Evolutionary conservation across 2,329 filamentous ascomycete species (phyloP).

Genomic region (Fusarium sp.): DNA sequence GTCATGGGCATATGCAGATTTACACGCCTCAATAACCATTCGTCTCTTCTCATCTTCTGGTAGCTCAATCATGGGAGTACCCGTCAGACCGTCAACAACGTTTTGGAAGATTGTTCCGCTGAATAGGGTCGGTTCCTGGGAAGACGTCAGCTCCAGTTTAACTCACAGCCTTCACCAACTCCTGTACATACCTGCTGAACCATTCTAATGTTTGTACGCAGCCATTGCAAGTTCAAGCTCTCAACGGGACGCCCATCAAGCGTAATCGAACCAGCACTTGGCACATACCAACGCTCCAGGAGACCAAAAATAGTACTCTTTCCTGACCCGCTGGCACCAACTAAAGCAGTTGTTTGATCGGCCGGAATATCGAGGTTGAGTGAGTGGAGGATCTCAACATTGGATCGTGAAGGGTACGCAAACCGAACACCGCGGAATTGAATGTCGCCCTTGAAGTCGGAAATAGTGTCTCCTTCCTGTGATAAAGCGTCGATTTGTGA

Average conservation of each 20-base stretch:
- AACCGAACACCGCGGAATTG: constrained; percentile 63
- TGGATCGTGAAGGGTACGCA: constrained; percentile 68
- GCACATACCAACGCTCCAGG: constrained; percentile 71
- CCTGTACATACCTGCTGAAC: constrained; percentile 56
- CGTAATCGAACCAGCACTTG: constrained; percentile 58
- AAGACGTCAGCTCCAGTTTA: neutral
- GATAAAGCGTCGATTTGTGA: constrained; percentile 59
- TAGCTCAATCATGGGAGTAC: constrained; percentile 53
- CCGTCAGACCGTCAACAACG: constrained; percentile 60
- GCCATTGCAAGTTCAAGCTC: constrained; percentile 64
- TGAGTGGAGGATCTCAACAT: constrained; percentile 58
- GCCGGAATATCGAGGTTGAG: constrained; percentile 59
- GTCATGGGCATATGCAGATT: constrained; percentile 64
- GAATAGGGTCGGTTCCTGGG: constrained; percentile 65
- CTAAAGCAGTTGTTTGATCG: constrained; percentile 65
- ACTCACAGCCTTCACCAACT: rapidly evolving
- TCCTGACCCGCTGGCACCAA: constrained; percentile 69
- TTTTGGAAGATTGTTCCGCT: constrained; percentile 66
- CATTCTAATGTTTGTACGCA: constrained; percentile 64
- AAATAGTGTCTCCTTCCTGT: constrained; percentile 49
- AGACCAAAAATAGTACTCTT: constrained; percentile 70
- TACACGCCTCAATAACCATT: constrained; percentile 62
- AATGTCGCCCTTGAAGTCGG: constrained; percentile 58
- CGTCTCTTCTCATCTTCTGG: constrained; percentile 58
- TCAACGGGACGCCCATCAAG: constrained; percentile 59